Conservation (phyloP, 2,329 filamentous ascomycete species). For the Aspergillus sp. region DNA sequence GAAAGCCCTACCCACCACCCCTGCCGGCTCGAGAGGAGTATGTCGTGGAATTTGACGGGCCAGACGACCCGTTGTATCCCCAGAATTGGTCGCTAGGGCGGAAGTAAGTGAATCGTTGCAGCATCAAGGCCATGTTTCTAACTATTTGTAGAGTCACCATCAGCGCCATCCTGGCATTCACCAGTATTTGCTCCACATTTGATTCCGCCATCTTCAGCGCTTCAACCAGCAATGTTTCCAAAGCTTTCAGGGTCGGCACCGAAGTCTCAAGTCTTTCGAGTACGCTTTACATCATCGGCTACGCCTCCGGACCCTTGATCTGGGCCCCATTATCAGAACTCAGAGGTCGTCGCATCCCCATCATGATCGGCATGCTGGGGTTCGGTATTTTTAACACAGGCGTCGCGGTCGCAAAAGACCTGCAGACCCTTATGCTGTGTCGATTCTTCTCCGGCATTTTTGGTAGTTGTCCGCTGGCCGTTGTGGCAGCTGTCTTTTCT, state of each 20-base stretch:
- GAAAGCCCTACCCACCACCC: constrained; percentile 47
- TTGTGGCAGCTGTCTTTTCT: constrained; percentile 37
- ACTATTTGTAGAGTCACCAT: constrained; percentile 24
- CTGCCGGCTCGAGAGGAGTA: constrained; percentile 48
- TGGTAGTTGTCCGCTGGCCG: constrained; percentile 36
- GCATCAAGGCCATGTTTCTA: background rate
- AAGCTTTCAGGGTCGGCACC: constrained; percentile 36
- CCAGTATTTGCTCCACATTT: constrained; percentile 37
- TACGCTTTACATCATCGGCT: constrained; percentile 43
- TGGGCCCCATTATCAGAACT: constrained; percentile 58
- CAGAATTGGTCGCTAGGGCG: constrained; percentile 46
- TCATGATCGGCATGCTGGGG: constrained; percentile 36
- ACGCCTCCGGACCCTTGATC: constrained; percentile 53
- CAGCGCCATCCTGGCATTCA: constrained; percentile 12
- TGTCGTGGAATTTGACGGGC: constrained; percentile 49
- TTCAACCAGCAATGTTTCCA: constrained; percentile 50
- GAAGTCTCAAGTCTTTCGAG: constrained; percentile 39
- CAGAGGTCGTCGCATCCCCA: constrained; percentile 49
- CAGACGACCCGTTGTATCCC: constrained; percentile 45
- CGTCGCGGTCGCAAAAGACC: constrained; percentile 34
- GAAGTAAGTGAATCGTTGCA: constrained; percentile 29
- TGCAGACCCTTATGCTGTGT: constrained; percentile 35
- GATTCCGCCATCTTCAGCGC: constrained; percentile 59
- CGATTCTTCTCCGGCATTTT: constrained; percentile 43
- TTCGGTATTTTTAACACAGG: constrained; percentile 41